Conservation (phyloP, 1,139 yeast genomes). For the Yamadazyma atlantica region DNA sequence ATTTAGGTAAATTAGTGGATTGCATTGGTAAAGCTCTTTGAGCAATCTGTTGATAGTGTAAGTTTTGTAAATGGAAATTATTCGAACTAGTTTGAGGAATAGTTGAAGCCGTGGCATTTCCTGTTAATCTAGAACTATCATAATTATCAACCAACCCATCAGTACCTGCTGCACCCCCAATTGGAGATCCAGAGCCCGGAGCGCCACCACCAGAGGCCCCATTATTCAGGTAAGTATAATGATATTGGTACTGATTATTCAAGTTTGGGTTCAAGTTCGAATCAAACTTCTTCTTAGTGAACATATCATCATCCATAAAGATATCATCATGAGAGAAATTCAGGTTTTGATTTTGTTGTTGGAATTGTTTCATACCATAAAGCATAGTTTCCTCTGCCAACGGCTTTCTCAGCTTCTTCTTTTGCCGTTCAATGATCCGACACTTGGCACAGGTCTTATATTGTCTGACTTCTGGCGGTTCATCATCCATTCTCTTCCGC, state of each 20-base stretch:
- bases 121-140: constrained; percentile 10
- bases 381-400: constrained; percentile 51
- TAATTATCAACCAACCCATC: constrained; percentile 5
- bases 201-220: constrained; percentile 7
- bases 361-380: constrained; percentile 48
- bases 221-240: constrained; percentile 10
- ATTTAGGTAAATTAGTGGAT: constrained; percentile 16
- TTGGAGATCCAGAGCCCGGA: constrained; percentile 3
- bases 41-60: constrained; percentile 18
- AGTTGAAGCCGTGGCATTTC: constrained; percentile 11
- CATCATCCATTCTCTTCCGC: constrained; percentile 56
- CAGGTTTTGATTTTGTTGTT: constrained; percentile 40
- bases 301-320: constrained; percentile 28
- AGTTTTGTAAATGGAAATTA: constrained; percentile 11
- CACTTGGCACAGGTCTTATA: constrained; percentile 62
- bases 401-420: constrained; percentile 46
- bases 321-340: constrained; percentile 44
- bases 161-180: constrained; percentile 6
- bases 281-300: constrained; percentile 15
- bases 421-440: constrained; percentile 53
- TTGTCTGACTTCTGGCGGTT: constrained; percentile 58
- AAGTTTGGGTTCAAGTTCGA: constrained; percentile 9
- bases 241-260: constrained; percentile 16
- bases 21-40: constrained; percentile 18
- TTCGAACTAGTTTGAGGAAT: constrained; percentile 14